Evolutionary conservation across 1,284 basidiomycete genomes (phyloP).

Genomic region (Vanrija pseudolonga): DNA sequence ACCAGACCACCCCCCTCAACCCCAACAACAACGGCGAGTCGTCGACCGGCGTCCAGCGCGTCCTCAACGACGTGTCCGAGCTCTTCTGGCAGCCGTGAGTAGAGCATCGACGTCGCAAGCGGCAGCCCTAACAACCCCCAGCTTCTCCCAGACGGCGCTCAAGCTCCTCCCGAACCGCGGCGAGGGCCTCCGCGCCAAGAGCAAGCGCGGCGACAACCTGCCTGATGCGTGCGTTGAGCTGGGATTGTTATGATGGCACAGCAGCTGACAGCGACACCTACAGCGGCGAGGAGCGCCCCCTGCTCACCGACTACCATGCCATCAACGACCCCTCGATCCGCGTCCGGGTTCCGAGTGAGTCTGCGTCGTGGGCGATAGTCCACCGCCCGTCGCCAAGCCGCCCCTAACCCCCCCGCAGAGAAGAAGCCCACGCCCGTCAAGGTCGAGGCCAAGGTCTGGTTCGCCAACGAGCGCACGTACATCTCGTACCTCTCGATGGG

Average conservation of each 20-base stretch:
- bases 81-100: conserved; percentile 45
- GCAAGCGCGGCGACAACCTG: conserved; percentile 44
- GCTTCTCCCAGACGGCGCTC: conserved; percentile 44
- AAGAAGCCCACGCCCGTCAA: conserved; percentile 85
- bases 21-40: conserved; percentile 6
- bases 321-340: conserved; percentile 41
- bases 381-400: not conserved
- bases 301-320: conserved; percentile 44
- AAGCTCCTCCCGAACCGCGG: conserved; percentile 39
- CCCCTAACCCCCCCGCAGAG: conserved; percentile 46
- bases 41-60: conserved; percentile 8
- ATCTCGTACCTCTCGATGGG: conserved; percentile 85
- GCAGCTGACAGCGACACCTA: not conserved
- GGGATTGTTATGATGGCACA: not conserved
- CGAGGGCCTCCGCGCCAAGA: conserved; percentile 35
- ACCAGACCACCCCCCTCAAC: conserved; percentile 14
- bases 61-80: conserved; percentile 31
- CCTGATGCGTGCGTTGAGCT: conserved; percentile 38
- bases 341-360: conserved; percentile 41
- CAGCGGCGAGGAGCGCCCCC: conserved; percentile 27
- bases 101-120: not conserved
- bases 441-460: conserved; percentile 98
- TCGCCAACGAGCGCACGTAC: conserved; percentile 97
- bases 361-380: not conserved
- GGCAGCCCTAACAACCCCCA: no score